Evolutionary conservation across 2,329 filamentous ascomycete species (phyloP).

Genomic region (Aspergillus fumigatiaffinis): DNA sequence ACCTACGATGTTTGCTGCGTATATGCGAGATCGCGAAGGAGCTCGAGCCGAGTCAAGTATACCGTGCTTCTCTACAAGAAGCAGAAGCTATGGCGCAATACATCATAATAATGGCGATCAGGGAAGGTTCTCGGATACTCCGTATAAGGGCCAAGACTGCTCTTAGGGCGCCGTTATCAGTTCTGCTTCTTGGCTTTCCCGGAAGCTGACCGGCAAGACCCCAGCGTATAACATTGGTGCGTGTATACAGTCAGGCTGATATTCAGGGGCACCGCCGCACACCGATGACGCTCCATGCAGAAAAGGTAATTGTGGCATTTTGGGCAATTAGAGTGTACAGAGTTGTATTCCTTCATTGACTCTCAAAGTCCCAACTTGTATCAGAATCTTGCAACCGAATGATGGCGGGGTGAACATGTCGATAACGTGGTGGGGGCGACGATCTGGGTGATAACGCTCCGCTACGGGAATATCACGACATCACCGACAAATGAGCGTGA

Average conservation of each 20-base stretch:
- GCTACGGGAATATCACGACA: neutral
- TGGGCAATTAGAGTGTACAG: neutral
- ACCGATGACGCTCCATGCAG: neutral
- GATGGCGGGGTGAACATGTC: neutral
- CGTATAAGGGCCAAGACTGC: neutral
- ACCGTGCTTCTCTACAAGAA: neutral
- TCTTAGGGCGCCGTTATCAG: neutral
- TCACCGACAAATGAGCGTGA: neutral
- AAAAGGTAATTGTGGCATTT: neutral
- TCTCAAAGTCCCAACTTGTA: neutral
- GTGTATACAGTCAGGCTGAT: neutral
- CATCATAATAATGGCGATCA: neutral
- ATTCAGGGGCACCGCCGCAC: neutral
- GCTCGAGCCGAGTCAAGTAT: neutral
- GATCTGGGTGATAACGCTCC: neutral
- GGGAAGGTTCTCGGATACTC: neutral
- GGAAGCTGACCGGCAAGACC: neutral
- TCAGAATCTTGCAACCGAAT: neutral
- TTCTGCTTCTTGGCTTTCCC: neutral
- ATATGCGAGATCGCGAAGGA: neutral
- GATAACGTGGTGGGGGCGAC: neutral
- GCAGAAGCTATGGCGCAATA: neutral
- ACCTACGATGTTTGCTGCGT: neutral
- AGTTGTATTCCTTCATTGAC: neutral
- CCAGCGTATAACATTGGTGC: neutral